A percentile compares a stretch with the other conserved stretches of the same genome.
Evolutionary conservation across 2,329 filamentous ascomycete species (phyloP).

Genomic region (Penicillium sp.): DNA sequence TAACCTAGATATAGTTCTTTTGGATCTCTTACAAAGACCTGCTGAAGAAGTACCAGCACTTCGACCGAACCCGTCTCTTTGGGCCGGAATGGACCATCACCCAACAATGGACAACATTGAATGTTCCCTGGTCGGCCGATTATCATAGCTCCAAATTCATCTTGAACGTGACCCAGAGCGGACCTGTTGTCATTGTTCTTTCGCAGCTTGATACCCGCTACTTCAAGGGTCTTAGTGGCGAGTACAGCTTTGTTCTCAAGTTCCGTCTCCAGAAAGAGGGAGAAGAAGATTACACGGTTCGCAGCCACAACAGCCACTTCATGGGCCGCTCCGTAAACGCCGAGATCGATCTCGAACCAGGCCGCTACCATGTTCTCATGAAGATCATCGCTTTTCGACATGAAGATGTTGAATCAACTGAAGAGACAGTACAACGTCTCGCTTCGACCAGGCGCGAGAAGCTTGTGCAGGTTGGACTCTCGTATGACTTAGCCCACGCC

Average conservation of each 20-base stretch:
- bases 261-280: conserved; percentile 64
- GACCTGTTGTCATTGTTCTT: conserved; percentile 62
- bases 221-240: conserved; percentile 60
- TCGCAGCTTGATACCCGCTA: conserved; percentile 65
- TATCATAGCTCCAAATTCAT: conserved; percentile 65
- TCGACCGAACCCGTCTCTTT: conserved; percentile 65
- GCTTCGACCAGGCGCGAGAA: conserved; percentile 72
- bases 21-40: conserved; percentile 66
- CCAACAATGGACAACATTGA: conserved; percentile 64
- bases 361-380: conserved; percentile 75
- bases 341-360: conserved; percentile 74
- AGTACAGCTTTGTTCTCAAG: conserved; percentile 62
- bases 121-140: conserved; percentile 64
- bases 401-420: conserved; percentile 57
- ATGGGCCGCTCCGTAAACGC: conserved; percentile 78
- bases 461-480: conserved; percentile 57
- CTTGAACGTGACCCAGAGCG: conserved; percentile 55
- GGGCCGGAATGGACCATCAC: conserved; percentile 64
- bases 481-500: conserved; percentile 52
- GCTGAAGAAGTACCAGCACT: conserved; percentile 61
- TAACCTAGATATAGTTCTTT: conserved; percentile 48
- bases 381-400: conserved; percentile 71
- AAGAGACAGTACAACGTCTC: conserved; percentile 69
- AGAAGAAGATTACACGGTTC: conserved; percentile 64
- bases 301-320: conserved; percentile 59